Percentiles rank a stretch among this genome's conserved stretches.
Conservation (phyloP, 2,329 filamentous ascomycete genomes). For the Tolypocladium amazonense region DNA sequence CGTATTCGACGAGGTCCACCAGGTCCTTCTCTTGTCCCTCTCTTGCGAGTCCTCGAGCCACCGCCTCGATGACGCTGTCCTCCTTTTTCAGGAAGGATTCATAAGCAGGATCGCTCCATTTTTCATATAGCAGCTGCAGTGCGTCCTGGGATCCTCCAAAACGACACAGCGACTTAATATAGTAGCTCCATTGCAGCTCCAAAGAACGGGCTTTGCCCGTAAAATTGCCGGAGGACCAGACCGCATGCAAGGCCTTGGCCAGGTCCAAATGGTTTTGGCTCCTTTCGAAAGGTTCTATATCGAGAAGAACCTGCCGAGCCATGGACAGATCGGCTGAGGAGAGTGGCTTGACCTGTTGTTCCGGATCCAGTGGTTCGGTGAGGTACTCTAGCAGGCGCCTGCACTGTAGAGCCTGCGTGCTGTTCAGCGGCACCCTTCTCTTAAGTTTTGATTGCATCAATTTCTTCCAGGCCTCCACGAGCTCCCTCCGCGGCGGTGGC, state of each 20-base stretch:
- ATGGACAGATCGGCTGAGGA: constrained; percentile 30
- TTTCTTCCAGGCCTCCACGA: constrained; percentile 52
- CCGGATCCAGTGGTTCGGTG: constrained; percentile 11
- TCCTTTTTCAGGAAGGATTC: constrained; percentile 8
- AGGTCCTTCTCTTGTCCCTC: constrained; percentile 50
- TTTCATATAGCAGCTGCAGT: constrained; percentile 26
- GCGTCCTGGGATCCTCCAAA: constrained; percentile 48
- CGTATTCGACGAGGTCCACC: constrained; percentile 39
- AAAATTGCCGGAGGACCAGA: constrained; percentile 10
- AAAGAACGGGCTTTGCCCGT: constrained; percentile 7
- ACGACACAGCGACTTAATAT: constrained; percentile 33
- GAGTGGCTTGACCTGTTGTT: constrained; percentile 19
- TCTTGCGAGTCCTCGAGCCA: constrained; percentile 45
- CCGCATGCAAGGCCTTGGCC: constrained; percentile 30
- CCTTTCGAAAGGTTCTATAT: constrained; percentile 29
- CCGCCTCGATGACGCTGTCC: constrained; percentile 13
- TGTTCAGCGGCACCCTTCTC: constrained; percentile 42
- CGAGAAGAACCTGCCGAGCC: constrained; percentile 33
- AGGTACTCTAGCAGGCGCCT: constrained; percentile 51
- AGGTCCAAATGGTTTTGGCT: constrained; percentile 36
- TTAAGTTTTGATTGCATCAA: constrained; percentile 50
- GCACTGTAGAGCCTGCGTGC: constrained; percentile 51
- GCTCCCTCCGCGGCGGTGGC: constrained; percentile 49
- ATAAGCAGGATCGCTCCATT: constrained; percentile 16
- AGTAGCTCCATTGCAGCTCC: constrained; percentile 17